A percentile compares a stretch with the other conserved stretches of the same genome.
Conservation (phyloP, 2,329 filamentous ascomycete species). For the Talaromyces albobiverticillius region DNA sequence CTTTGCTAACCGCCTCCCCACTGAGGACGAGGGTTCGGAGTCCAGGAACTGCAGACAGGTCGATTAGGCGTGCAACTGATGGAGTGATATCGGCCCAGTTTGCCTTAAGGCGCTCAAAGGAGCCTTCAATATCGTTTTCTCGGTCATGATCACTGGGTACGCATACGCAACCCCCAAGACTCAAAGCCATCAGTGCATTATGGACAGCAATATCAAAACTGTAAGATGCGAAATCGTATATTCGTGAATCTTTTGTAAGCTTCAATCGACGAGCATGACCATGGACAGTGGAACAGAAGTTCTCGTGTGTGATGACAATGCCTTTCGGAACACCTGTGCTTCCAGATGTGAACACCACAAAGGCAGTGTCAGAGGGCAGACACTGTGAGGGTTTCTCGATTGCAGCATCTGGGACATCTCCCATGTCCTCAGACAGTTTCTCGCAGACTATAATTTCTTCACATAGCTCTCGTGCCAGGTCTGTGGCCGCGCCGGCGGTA, state of each 20-base stretch:
- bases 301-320: background rate
- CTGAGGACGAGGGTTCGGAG: background rate
- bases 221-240: background rate
- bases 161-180: background rate
- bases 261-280: constrained; percentile 50
- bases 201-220: constrained; percentile 2
- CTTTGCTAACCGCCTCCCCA: background rate
- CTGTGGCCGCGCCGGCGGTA: too few relatives aligned
- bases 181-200: background rate
- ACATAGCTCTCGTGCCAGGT: too few relatives aligned
- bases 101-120: background rate
- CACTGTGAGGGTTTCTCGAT: too few relatives aligned
- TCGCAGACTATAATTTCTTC: too few relatives aligned
- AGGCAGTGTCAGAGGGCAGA: constrained; percentile 5
- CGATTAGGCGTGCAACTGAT: background rate
- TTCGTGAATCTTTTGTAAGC: background rate
- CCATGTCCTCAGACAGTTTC: too few relatives aligned
- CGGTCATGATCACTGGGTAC: background rate
- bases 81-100: background rate
- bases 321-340: constrained; percentile 12
- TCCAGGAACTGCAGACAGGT: background rate
- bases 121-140: background rate
- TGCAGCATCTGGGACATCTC: too few relatives aligned
- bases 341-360: constrained; percentile 12
- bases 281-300: background rate